Base-by-base conservation (phyloP, 1,139 yeast species). In the Kurtzmaniella quercitrusa region DNA sequence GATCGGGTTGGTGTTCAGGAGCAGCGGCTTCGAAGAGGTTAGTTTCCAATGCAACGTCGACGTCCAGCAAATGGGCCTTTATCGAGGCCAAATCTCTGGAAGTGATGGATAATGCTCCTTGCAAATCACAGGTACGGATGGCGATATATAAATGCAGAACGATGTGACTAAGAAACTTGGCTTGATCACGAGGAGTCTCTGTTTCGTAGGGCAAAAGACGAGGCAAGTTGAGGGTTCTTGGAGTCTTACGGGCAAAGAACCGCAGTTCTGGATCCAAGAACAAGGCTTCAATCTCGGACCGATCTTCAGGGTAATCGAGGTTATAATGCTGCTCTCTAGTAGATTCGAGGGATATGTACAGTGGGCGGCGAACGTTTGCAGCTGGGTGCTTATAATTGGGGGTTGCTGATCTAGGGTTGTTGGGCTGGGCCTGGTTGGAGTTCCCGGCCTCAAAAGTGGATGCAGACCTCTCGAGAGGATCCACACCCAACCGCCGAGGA, bases 101-200 rank as follows among this genome's bases (percentile, higher is more conserved):
- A 15, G 85, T 79, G 7, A 88, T 79, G 2, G 86, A 76, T 25
- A 88, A 68, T 10, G 81, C 68, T 1, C 96, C 95, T 55, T 82
- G 85, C 18, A 88, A 68, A 60, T 90, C 96, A 51, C 83, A 68
- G 3, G 95, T 81, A 51, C 80, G 74, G 45, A 89, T 77, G 11
- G 96, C 89, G 46, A 88, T 79, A 60, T 88, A 88, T 21, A 93
- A 65, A 62, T 89, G 90, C 2, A 85, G 77, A 29, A 90, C 75
- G 29, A 93, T 86, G 57, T 85, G 95, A 44, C 89, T 76, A 43
- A 93, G 69, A 55, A 89, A 91, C 46, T 76, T 77, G 15, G 89
- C 85, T 47, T 82, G 86, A 48, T 87, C 95, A 39, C 68, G 68
- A 9, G 82, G 81, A 2, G 79, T 59, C 60, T 90, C 98, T 1